Conservation (phyloP, 345 rosid species). For the Brassica nigra region DNA sequence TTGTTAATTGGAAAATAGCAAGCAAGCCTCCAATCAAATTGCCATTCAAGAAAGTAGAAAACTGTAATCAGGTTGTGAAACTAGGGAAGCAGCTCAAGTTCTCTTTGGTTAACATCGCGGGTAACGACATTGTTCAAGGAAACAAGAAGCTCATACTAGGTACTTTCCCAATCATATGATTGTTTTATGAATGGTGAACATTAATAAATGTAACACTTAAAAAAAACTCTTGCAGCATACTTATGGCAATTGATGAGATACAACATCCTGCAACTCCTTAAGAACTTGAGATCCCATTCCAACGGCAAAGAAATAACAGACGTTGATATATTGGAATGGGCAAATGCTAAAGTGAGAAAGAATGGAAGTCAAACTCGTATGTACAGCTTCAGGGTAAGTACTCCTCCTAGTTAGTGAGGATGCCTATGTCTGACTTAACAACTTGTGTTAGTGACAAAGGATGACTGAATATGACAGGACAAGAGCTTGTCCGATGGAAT, state of each 20-base stretch:
- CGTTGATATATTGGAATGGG: constrained; percentile 89
- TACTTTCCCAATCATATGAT: constrained; percentile 32
- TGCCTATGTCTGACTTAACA: no score
- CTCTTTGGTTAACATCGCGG: constrained; percentile 94
- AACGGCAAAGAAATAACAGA: constrained; percentile 86
- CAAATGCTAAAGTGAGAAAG: constrained; percentile 70
- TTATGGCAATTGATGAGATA: constrained; percentile 97
- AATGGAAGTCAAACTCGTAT: constrained; percentile 73
- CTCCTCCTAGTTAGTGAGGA: no score
- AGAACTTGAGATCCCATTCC: constrained; percentile 87
- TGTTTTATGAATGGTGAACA: not conserved
- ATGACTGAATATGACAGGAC: constrained; percentile 56
- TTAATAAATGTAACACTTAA: not conserved
- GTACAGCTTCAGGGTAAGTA: constrained; percentile 79
- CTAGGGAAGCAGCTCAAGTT: constrained; percentile 93
- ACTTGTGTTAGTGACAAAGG: constrained; percentile 1
- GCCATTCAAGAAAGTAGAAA: constrained; percentile 97
- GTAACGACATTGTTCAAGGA: constrained; percentile 93
- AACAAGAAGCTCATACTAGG: constrained; percentile 91
- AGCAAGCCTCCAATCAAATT: constrained; percentile 94
- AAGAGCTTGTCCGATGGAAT: constrained; percentile 82
- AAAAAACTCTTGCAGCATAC: constrained; percentile 55
- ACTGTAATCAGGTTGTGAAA: constrained; percentile 94
- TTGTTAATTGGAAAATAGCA: constrained; percentile 90
- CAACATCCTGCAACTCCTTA: constrained; percentile 90